A percentile compares a stretch with the other conserved stretches of the same genome.
Conservation (phyloP, 1,284 basidiomycete species). For the Apiotrichum sp. region DNA sequence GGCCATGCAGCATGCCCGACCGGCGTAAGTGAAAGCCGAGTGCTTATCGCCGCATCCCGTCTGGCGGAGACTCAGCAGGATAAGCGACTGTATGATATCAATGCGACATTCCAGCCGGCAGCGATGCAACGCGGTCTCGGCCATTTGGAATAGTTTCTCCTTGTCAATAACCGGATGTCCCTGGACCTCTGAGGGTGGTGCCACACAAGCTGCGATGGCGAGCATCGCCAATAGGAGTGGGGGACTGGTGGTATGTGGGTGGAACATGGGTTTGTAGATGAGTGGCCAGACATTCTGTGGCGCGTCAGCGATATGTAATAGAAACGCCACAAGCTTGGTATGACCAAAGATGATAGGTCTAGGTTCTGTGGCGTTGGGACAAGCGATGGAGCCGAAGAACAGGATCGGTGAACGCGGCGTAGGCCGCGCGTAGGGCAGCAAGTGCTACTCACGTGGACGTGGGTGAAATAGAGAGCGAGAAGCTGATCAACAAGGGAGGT, state of each 20-base stretch:
- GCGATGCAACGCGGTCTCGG: conserved; percentile 28
- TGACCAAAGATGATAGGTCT: too few relatives aligned
- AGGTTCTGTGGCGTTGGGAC: too few relatives aligned
- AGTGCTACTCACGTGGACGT: conserved; percentile 30
- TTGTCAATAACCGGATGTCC: conserved; percentile 38
- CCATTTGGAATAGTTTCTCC: conserved; percentile 52
- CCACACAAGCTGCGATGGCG: conserved; percentile 36
- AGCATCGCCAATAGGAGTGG: conserved; percentile 39
- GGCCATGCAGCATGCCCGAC: conserved; percentile 46
- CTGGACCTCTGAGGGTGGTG: conserved; percentile 9
- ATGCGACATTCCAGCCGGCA: conserved; percentile 27
- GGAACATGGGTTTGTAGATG: conserved; percentile 41
- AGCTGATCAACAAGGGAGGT: conserved; percentile 27
- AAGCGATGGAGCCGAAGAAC: too few relatives aligned
- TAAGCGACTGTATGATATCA: conserved; percentile 42
- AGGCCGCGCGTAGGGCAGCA: too few relatives aligned
- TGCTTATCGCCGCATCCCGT: conserved; percentile 48
- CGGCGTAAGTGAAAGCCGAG: conserved; percentile 44
- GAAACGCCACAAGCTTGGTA: too few relatives aligned
- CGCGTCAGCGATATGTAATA: too few relatives aligned
- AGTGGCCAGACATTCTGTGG: conserved; percentile 43
- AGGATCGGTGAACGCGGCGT: too few relatives aligned
- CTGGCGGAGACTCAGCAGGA: conserved; percentile 47
- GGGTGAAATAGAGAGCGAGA: conserved; percentile 36
- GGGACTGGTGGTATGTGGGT: conserved; percentile 26